A percentile compares a stretch with the other conserved stretches of the same genome.
phyloP scores from a whole-genome alignment of 441 rosid species.

The Aquilaria agallochum region DNA sequence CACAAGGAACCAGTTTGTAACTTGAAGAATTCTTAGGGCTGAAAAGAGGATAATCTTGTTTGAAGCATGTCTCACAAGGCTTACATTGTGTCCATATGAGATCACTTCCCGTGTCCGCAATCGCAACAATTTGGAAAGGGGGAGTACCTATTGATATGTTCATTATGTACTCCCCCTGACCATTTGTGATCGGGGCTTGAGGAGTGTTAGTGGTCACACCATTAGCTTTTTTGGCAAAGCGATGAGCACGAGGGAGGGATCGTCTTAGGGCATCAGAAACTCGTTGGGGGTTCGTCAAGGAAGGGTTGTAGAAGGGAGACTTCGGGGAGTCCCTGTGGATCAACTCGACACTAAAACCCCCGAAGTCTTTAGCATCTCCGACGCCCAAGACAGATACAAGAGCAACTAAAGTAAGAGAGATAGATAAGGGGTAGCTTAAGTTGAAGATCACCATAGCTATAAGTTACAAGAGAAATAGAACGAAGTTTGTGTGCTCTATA shows the following conservation, averaged over 20 bases:
- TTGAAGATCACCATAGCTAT: background rate
- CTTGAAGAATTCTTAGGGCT: constrained; percentile 20
- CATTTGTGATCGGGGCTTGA: background rate
- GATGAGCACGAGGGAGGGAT: constrained; percentile 9
- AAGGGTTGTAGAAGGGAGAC: constrained; percentile 22
- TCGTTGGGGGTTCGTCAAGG: constrained; percentile 6
- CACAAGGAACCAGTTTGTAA: constrained; percentile 19
- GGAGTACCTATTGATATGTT: constrained; percentile 31
- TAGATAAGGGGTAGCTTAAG: background rate
- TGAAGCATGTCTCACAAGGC: constrained; percentile 28
- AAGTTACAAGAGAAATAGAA: background rate
- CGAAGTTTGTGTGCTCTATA: background rate
- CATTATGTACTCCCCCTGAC: constrained; percentile 24
- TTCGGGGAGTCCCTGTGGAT: constrained; percentile 22
- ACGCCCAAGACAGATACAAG: background rate
- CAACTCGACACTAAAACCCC: constrained; percentile 18
- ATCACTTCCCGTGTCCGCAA: constrained; percentile 37
- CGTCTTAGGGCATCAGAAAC: constrained; percentile 16
- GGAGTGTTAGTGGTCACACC: background rate
- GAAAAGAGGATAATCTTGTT: constrained; percentile 22
- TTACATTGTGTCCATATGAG: constrained; percentile 35
- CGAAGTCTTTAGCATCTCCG: constrained; percentile 1
- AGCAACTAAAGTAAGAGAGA: background rate
- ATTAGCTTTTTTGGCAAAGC: background rate
- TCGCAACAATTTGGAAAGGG: constrained; percentile 8